A percentile compares a stretch with the other conserved stretches of the same genome.
Evolutionary conservation across 108 stramenopile species (phyloP).

Genomic region (Craspedostauros australis): DNA sequence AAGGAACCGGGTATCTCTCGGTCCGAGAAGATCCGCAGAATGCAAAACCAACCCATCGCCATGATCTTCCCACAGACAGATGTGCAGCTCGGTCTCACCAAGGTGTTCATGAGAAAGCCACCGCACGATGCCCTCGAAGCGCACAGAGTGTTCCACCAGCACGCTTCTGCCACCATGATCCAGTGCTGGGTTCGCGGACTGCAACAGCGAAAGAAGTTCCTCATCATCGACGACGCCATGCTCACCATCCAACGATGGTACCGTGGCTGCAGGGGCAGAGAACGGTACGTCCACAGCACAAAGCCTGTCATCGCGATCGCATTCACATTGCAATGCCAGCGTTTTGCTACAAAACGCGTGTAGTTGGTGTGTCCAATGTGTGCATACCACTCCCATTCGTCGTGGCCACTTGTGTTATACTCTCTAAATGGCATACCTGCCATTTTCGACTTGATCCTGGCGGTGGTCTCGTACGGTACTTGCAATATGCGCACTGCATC

Average conservation of each 20-base stretch:
- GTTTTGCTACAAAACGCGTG: too few species aligned
- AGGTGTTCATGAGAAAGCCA: slow-evolving; percentile 92
- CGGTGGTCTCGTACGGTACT: too few species aligned
- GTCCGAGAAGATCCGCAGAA: slow-evolving; percentile 83
- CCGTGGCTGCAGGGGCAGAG: slow-evolving; percentile 80
- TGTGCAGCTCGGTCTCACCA: slow-evolving; percentile 87
- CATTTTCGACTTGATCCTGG: too few species aligned
- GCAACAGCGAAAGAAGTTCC: slow-evolving; percentile 53
- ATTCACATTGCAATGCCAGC: too few species aligned
- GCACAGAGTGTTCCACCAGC: slow-evolving; percentile 72
- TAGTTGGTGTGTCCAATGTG: too few species aligned
- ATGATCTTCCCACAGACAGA: slow-evolving; percentile 73
- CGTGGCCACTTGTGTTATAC: too few species aligned
- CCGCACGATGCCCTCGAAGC: slow-evolving; percentile 89
- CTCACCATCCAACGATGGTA: slow-evolving; percentile 66
- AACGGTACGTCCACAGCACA: slow-evolving; percentile 31
- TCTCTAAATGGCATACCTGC: too few species aligned
- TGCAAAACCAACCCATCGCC: slow-evolving; percentile 76
- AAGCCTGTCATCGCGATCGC: too few species aligned
- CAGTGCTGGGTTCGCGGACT: slow-evolving; percentile 83
- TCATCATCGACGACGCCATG: slow-evolving; percentile 51
- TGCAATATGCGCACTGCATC: too few species aligned
- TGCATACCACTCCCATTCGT: too few species aligned
- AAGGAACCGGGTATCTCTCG: slow-evolving; percentile 73
- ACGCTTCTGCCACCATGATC: slow-evolving; percentile 62